Conservation (phyloP, 805 yeast species). For the Yarrowia sp. region DNA sequence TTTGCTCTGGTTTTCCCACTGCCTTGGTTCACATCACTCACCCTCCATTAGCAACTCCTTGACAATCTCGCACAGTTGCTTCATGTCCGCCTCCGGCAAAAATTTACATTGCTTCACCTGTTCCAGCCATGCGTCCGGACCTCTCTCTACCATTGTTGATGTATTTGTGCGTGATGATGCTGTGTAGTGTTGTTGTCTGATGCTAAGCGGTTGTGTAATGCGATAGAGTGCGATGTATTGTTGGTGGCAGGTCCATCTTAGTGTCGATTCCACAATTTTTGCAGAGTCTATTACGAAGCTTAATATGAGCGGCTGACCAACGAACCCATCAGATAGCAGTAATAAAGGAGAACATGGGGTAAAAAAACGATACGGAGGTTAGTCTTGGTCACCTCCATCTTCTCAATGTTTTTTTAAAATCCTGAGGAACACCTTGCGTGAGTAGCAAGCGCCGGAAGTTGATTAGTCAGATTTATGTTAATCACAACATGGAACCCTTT, state of each 20-base stretch:
- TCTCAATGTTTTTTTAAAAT: too few species aligned
- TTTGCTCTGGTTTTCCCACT: not conserved
- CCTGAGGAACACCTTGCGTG: too few species aligned
- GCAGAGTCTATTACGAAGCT: conserved; percentile 36
- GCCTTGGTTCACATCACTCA: conserved; percentile 29
- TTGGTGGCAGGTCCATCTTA: conserved; percentile 27
- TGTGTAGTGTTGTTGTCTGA: conserved; percentile 31
- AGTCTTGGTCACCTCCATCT: too few species aligned
- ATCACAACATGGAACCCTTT: conserved; percentile 9
- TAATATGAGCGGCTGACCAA: conserved; percentile 27
- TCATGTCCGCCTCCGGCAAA: conserved; percentile 91
- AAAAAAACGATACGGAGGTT: too few species aligned
- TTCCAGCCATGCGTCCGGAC: conserved; percentile 97
- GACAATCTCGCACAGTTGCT: conserved; percentile 92
- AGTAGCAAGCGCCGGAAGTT: not conserved
- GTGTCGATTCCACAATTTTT: conserved; percentile 36
- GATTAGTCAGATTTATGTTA: conserved; percentile 23
- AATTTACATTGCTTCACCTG: conserved; percentile 89
- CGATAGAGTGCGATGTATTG: conserved; percentile 35
- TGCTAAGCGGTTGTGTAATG: conserved; percentile 31
- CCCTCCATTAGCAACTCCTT: conserved; percentile 90
- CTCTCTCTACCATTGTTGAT: conserved; percentile 51
- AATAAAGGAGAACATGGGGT: not conserved
- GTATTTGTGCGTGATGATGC: conserved; percentile 23
- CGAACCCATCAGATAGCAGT: conserved; percentile 14